These are phyloP conservation scores for Malus orientalis DNA, from an alignment of 306 rosid species.

Conservation along the genomic window DNA sequence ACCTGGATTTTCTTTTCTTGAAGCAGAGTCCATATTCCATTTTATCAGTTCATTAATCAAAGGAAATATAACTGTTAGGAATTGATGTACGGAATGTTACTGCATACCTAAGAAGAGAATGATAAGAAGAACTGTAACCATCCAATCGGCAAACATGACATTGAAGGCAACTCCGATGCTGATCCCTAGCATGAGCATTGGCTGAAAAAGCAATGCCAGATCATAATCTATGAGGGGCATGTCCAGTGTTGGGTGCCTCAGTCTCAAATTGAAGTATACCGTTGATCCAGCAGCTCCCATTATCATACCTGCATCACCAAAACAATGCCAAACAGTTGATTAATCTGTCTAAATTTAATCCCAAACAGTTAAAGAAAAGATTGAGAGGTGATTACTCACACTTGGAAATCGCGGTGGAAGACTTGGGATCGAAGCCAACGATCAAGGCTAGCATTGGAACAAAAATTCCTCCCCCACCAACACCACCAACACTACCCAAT, in stretches of 20 bases:
- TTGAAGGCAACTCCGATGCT: constrained; percentile 78
- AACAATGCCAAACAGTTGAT: neutral
- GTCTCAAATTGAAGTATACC: constrained; percentile 59
- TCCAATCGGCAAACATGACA: constrained; percentile 83
- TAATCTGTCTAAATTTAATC: neutral
- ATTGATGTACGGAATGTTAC: neutral
- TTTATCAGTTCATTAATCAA: neutral
- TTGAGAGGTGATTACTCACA: constrained; percentile 35
- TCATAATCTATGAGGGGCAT: constrained; percentile 67
- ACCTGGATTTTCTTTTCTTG: neutral
- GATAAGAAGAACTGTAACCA: constrained; percentile 71
- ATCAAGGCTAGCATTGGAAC: constrained; percentile 81
- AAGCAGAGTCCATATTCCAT: neutral
- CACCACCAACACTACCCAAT: constrained; percentile 83
- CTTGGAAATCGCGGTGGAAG: constrained; percentile 81
- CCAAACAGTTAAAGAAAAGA: neutral
- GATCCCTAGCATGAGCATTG: constrained; percentile 73
- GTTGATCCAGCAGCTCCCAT: constrained; percentile 86
- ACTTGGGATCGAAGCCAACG: constrained; percentile 78
- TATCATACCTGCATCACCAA: constrained; percentile 51
- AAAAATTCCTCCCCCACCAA: constrained; percentile 87
- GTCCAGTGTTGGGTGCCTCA: constrained; percentile 69
- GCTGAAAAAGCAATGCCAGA: constrained; percentile 65
- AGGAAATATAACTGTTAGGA: neutral
- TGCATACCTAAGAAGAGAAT: constrained; percentile 53